These are phyloP conservation scores for Phyllosticta paracitricarpa DNA, from an alignment of 2,329 filamentous ascomycete genomes.

Conservation along the genomic window DNA sequence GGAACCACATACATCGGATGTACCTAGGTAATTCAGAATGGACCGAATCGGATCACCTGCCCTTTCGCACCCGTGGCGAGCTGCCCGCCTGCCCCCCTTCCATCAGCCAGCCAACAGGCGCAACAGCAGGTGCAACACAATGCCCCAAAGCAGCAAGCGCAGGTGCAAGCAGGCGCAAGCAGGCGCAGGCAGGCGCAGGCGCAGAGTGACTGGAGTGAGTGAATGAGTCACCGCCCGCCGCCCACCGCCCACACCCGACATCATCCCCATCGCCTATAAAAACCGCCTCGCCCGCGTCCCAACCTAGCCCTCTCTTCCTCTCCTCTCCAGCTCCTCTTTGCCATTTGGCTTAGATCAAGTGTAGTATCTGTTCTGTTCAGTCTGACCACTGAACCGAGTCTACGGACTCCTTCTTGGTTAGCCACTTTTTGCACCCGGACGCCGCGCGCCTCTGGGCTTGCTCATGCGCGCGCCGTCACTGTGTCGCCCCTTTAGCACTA, in stretches of 20 bases:
- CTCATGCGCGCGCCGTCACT: neutral
- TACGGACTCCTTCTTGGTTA: neutral
- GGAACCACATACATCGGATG: no score
- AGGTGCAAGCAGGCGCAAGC: no score
- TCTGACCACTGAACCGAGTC: neutral
- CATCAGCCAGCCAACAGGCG: no score
- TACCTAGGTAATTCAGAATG: no score
- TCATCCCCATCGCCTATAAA: neutral
- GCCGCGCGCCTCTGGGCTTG: neutral
- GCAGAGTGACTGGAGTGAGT: neutral
- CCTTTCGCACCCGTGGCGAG: no score
- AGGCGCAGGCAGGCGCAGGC: no score
- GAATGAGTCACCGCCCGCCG: neutral
- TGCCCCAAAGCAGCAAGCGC: no score
- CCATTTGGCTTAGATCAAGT: neutral
- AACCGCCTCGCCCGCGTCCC: no score
- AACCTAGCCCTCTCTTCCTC: neutral
- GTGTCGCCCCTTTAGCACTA: neutral
- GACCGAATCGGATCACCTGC: no score
- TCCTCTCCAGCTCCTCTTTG: neutral
- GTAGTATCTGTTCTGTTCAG: neutral
- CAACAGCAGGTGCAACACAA: no score
- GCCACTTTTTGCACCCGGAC: neutral
- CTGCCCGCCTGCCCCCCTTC: no score
- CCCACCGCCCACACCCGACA: no score